Evolutionary conservation across 805 yeast species (phyloP), one percentile per base, ranked within the genome.

Genomic region (Suhomyces xylopsoci): DNA sequence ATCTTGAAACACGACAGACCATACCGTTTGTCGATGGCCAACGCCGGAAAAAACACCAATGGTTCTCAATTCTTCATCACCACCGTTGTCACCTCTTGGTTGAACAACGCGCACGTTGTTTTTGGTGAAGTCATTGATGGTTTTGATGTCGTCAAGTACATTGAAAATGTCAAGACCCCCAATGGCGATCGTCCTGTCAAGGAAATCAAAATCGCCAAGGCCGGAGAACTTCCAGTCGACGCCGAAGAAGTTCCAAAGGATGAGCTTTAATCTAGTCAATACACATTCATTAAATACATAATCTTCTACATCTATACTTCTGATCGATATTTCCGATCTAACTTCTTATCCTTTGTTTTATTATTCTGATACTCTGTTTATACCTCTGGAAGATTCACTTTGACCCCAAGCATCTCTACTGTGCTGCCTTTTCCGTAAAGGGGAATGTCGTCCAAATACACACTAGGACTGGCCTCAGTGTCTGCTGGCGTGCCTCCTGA

Each of bases 21-120:
- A 53, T 88, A 87, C 67, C 71, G 81, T 62, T 68, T 87, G 61
- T 84, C 90, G 2, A 87, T 87, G 93, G 93, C 93, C 60, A 87
- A 87, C 63, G 85, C 90, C 30, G 93, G 93, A 59, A 81, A 67
- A 57, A 77, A 86, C 73, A 86, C 83, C 71, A 91, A 91, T 69
- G 97, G 97, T 19, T 90, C 97, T 36, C 97, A 91, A 74, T 92
- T 92, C 69, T 92, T 92, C 81, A 87, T 94, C 75, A 91, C 97
- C 65, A 92, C 97, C 25, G 97, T 88, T 20, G 80, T 82, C 34
- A 90, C 97, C 52, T 76, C 86, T 48, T 94, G 99, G 98, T 82
- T 94, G 66, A 90, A 94, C 66, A 94, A 96, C 58, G 84, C 78
- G 62, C 99, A 94, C 72, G 99, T 94, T 66, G 99, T 94, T 42